phyloP scores from a whole-genome alignment of 306 rosid species.

The Fagus sylvatica region DNA sequence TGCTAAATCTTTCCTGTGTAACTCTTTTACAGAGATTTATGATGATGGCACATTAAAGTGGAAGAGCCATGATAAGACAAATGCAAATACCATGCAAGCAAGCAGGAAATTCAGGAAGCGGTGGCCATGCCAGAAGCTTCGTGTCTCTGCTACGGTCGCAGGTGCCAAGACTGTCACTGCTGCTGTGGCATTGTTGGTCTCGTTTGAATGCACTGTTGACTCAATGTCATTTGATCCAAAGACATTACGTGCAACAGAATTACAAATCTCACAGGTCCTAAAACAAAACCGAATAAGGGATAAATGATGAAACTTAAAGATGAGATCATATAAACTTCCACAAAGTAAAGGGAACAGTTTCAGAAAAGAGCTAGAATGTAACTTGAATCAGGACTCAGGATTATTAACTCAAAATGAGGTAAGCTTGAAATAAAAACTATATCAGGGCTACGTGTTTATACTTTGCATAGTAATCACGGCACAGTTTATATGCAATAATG shows the following conservation, averaged over 20 bases:
- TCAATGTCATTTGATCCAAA: constrained; percentile 60
- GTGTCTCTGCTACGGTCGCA: constrained; percentile 53
- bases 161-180: constrained; percentile 43
- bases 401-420: background rate
- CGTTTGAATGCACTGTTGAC: constrained; percentile 48
- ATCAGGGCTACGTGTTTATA: no score
- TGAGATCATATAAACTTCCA: background rate
- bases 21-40: constrained; percentile 25
- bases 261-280: constrained; percentile 96
- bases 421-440: background rate
- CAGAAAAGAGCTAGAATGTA: background rate
- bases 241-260: constrained; percentile 75
- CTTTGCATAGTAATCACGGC: background rate
- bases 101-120: constrained; percentile 89
- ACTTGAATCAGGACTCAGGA: background rate
- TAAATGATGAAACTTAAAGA: background rate
- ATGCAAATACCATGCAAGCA: constrained; percentile 93
- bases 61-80: constrained; percentile 94
- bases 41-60: constrained; percentile 75
- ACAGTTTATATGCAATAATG: background rate
- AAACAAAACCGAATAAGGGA: constrained; percentile 15
- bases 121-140: constrained; percentile 90
- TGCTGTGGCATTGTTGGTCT: constrained; percentile 42
- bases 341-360: background rate
- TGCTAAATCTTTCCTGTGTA: constrained; percentile 3